Percentiles rank a stretch among this genome's conserved stretches.
Conservation (phyloP, 1,284 basidiomycete species). For the Athelia sp. region DNA sequence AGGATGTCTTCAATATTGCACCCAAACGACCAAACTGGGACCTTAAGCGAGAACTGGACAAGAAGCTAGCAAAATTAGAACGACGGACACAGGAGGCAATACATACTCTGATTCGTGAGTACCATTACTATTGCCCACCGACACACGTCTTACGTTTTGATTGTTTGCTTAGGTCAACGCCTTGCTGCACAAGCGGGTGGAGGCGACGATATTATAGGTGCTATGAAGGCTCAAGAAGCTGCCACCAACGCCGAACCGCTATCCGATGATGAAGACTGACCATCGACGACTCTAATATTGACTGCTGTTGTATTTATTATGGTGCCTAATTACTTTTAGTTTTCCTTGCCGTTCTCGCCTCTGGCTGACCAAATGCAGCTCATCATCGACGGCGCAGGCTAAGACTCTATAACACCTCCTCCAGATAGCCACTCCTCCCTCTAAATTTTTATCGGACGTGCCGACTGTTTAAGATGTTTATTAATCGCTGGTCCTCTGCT, state of each 20-base stretch:
- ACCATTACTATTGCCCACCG: slow-evolving; percentile 11
- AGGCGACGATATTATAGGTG: slow-evolving; percentile 70
- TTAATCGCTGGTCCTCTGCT: slow-evolving; percentile 58
- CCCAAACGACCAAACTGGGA: slow-evolving; percentile 98
- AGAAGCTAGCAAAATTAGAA: slow-evolving; percentile 86
- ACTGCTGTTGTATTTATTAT: background rate
- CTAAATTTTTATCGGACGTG: slow-evolving; percentile 24
- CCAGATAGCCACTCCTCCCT: background rate
- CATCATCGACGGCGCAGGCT: background rate
- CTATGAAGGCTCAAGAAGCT: slow-evolving; percentile 69
- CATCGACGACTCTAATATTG: background rate
- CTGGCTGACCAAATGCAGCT: too few relatives aligned
- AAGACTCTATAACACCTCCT: background rate
- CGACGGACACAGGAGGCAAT: slow-evolving; percentile 89
- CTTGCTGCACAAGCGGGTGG: slow-evolving; percentile 72
- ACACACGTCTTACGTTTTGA: slow-evolving; percentile 10
- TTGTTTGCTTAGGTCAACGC: slow-evolving; percentile 53
- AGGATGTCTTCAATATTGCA: slow-evolving; percentile 97
- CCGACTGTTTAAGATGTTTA: slow-evolving; percentile 53
- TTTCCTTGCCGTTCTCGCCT: too few relatives aligned
- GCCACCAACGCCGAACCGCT: slow-evolving; percentile 40
- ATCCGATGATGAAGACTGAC: slow-evolving; percentile 46
- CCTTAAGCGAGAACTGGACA: slow-evolving; percentile 90
- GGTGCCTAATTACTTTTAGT: background rate
- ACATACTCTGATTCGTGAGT: slow-evolving; percentile 86